Evolutionary conservation across 371 early-diverging fungal genomes (phyloP).

Genomic region (Homolaphlyctis polyrhiza): DNA sequence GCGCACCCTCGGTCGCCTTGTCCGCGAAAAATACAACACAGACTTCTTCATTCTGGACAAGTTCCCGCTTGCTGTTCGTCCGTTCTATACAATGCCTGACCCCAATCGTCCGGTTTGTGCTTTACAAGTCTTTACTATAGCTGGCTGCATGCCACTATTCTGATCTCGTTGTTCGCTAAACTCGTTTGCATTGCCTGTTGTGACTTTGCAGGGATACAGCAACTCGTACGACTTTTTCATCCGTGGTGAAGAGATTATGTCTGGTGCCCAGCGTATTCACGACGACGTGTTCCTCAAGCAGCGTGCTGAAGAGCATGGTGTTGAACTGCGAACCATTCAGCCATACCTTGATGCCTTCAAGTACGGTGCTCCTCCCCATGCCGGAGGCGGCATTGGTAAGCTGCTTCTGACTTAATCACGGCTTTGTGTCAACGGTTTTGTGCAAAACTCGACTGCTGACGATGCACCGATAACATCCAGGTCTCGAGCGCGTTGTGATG

Average conservation of each 20-base stretch:
- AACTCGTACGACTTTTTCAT: conserved; percentile 99
- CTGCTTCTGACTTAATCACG: conserved; percentile 2
- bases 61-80: conserved; percentile 95
- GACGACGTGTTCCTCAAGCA: conserved; percentile 79
- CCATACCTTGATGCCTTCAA: conserved; percentile 98
- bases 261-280: conserved; percentile 99
- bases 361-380: conserved; percentile 99
- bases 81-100: conserved; percentile 99
- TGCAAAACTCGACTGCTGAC: too few species aligned
- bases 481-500: conserved; percentile 98
- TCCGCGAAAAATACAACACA: conserved; percentile 92
- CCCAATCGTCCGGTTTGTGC: conserved; percentile 63
- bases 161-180: not conserved
- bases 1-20: conserved; percentile 86
- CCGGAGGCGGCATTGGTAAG: conserved; percentile 97
- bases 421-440: not conserved
- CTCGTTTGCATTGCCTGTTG: not conserved
- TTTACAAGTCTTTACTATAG: conserved; percentile 1
- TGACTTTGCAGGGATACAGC: conserved; percentile 81
- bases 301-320: conserved; percentile 77
- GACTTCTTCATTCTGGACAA: conserved; percentile 99
- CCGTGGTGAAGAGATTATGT: conserved; percentile 99
- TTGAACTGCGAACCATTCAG: conserved; percentile 82
- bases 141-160: not conserved
- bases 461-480: conserved; percentile 32